These are phyloP conservation scores for Phlyctochytrium bullatum DNA, from an alignment of 192 early-diverging fungal species.

Conservation along the genomic window DNA sequence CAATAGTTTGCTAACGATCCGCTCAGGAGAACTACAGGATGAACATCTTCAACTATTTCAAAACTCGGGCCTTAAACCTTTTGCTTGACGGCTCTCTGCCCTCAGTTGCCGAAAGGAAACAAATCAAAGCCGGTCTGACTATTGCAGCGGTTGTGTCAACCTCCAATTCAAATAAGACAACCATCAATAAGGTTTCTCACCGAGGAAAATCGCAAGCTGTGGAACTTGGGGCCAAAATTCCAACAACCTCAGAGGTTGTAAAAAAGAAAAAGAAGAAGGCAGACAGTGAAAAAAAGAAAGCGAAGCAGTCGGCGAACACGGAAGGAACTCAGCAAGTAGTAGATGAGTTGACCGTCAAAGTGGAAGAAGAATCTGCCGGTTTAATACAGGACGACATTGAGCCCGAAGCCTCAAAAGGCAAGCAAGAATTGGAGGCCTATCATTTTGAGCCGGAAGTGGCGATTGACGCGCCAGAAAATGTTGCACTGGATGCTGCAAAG, in stretches of 20 bases:
- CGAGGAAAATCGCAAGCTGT: not conserved
- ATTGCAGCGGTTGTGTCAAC: slow-evolving; percentile 20
- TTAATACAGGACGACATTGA: too few species aligned
- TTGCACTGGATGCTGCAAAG: too few species aligned
- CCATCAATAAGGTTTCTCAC: not conserved
- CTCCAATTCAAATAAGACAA: not conserved
- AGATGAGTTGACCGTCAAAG: too few species aligned
- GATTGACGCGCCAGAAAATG: too few species aligned
- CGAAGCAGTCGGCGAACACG: too few species aligned
- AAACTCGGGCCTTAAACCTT: slow-evolving; percentile 27
- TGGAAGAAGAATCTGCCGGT: too few species aligned
- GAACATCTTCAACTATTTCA: slow-evolving; percentile 50
- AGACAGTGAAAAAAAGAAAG: too few species aligned
- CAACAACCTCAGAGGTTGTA: slow-evolving; percentile 1
- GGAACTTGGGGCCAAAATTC: not conserved
- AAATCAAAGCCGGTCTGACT: slow-evolving; percentile 31
- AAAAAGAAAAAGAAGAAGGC: not conserved
- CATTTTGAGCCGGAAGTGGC: too few species aligned
- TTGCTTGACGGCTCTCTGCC: slow-evolving; percentile 36
- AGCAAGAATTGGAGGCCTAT: too few species aligned
- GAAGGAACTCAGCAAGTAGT: too few species aligned
- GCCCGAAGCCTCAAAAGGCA: too few species aligned
- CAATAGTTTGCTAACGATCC: too few species aligned
- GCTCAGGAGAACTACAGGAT: slow-evolving; percentile 32
- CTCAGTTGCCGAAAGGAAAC: slow-evolving; percentile 28